phyloP scores from a whole-genome alignment of 1,284 basidiomycete species.

The Irpex lacteus region DNA sequence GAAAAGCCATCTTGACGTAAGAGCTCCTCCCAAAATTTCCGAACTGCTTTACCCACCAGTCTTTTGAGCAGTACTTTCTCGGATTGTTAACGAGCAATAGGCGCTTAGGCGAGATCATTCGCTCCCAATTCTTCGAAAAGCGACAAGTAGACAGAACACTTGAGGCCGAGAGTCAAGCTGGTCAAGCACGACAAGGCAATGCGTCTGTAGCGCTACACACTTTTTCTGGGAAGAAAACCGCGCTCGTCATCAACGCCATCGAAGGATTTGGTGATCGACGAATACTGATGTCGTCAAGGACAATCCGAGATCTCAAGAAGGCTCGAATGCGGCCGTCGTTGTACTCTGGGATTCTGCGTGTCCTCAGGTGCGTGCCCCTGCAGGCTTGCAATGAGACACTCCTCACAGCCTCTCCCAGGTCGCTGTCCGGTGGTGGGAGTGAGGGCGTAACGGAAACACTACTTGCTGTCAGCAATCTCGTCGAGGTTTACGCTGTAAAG shows the following conservation, averaged over 20 bases:
- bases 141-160: not conserved
- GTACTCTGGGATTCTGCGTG: not conserved
- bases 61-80: no score
- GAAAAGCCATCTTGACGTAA: not conserved
- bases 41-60: no score
- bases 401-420: not conserved
- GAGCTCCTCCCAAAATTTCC: not conserved
- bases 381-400: not conserved
- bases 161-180: not conserved
- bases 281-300: conserved; percentile 3
- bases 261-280: conserved; percentile 1
- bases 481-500: not conserved
- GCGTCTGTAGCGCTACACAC: not conserved
- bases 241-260: not conserved
- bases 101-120: no score
- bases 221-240: conserved; percentile 5
- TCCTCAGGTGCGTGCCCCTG: not conserved
- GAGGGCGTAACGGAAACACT: not conserved
- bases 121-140: no score
- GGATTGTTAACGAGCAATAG: no score
- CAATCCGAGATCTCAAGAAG: conserved; percentile 1
- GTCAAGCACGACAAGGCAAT: not conserved
- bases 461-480: not conserved
- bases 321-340: not conserved
- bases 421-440: not conserved